Evolutionary conservation across 129 eudicot genomes (phyloP).

Genomic region (Escallonia rubra): DNA sequence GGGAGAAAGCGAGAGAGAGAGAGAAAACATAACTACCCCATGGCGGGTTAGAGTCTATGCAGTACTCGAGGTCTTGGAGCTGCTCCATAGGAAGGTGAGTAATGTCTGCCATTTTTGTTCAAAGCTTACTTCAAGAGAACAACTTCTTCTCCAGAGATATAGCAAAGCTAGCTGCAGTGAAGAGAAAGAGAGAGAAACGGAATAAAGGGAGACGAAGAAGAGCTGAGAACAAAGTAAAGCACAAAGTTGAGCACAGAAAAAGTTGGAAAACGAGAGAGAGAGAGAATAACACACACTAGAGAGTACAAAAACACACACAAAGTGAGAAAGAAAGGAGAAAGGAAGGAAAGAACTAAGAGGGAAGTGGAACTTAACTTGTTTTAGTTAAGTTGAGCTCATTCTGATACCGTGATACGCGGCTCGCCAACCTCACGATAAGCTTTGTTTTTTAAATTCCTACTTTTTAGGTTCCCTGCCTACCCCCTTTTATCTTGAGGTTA

Average conservation of each 20-base stretch:
- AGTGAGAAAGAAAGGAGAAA: no score
- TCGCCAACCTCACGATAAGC: no score
- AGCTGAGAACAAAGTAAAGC: conserved; percentile 11
- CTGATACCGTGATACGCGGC: no score
- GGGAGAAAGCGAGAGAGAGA: background rate
- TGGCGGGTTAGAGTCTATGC: conserved; percentile 97
- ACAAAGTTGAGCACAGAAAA: no score
- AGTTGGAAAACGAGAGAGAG: background rate
- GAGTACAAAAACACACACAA: no score
- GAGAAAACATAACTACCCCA: conserved; percentile 56
- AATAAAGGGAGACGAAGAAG: conserved; percentile 1
- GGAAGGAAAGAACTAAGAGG: no score
- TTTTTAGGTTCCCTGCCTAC: no score
- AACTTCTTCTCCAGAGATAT: background rate
- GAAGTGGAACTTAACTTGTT: no score
- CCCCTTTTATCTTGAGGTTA: no score
- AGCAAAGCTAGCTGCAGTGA: background rate
- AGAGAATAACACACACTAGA: background rate
- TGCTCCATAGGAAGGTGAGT: conserved; percentile 93
- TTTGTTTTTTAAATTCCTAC: no score
- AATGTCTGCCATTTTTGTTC: conserved; percentile 77
- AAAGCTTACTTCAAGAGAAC: conserved; percentile 9
- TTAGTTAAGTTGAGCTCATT: no score
- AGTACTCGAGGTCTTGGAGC: conserved; percentile 96
- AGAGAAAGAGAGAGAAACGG: background rate